These are phyloP conservation scores for Tolypocladium sp. DNA, from an alignment of 2,329 filamentous ascomycete species.

Conservation along the genomic window DNA sequence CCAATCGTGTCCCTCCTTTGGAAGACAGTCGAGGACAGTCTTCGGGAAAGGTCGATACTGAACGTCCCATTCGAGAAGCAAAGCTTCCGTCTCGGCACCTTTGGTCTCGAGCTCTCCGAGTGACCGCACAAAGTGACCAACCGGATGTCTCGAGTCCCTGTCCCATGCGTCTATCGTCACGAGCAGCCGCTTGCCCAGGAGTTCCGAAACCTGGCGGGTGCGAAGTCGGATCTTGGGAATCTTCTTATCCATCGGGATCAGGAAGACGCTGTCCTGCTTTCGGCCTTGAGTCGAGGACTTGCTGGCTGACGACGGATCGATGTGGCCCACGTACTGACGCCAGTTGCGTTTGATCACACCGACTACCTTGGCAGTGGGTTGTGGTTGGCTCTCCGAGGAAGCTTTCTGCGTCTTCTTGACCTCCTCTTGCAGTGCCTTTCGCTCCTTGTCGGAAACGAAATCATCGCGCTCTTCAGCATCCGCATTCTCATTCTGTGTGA, in stretches of 20 bases:
- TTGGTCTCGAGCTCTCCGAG: constrained; percentile 92
- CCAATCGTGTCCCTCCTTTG: constrained; percentile 88
- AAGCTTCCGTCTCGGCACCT: constrained; percentile 91
- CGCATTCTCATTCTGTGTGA: constrained; percentile 90
- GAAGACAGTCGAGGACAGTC: constrained; percentile 87
- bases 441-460: constrained; percentile 82
- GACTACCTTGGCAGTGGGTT: constrained; percentile 87
- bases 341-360: constrained; percentile 93
- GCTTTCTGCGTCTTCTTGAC: constrained; percentile 78
- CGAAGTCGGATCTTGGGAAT: constrained; percentile 92
- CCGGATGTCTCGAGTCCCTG: constrained; percentile 81
- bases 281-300: constrained; percentile 65
- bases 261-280: constrained; percentile 85
- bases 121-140: constrained; percentile 88
- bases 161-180: constrained; percentile 96
- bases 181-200: constrained; percentile 83
- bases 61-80: constrained; percentile 91
- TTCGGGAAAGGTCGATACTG: constrained; percentile 97
- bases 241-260: constrained; percentile 96
- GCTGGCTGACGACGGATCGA: constrained; percentile 78
- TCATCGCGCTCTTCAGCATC: constrained; percentile 69
- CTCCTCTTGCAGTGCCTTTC: constrained; percentile 80
- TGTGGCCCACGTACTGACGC: constrained; percentile 94
- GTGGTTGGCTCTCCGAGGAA: constrained; percentile 64
- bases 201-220: constrained; percentile 79